Base-by-base conservation (phyloP, 192 early-diverging fungal species). In the Coemansia sp. region DNA sequence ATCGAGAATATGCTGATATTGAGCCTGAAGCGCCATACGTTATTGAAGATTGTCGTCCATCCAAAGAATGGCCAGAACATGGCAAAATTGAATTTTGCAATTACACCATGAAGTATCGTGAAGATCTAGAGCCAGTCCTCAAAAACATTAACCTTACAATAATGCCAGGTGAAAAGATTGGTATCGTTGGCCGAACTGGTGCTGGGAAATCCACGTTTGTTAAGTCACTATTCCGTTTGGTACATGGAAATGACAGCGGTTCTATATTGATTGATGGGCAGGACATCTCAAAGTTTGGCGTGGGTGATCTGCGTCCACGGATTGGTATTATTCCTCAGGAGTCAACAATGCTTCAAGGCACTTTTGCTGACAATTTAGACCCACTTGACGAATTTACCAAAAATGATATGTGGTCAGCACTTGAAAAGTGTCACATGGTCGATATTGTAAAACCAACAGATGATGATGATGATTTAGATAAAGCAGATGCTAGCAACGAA, bases 291-390 rank as follows among this genome's bases (percentile, higher is more conserved):
- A 81, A 61, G 39, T 62, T 84, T 53, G 80, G 82, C 41, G 57
- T 83, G 22, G 54, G 69, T n/a, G 82, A 84, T 49, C 45, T 83
- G 40, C 44, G 81, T 18, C 58, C 71, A 1, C 69, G 56, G 30
- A 40, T 84, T 37, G 74, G 80, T 18, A 84, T 85, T 42, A 83
- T 85, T 34, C 82, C 84, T 11, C 83, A 84, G 62, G 86, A 87
- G 27, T 84, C 86, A 2, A 73, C 80, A 9, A 41, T 87, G 11
- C 85, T 87, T 49, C 74, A 69, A 44, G 86, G 85, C 13, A 78
- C 84, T 6, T 56, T 87, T 47, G 69, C 86, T 2, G 64, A 73
- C 46, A 89, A 89, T 64, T 55, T 89, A 40, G 86, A 89, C 17
- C 42, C 42, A 14, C 13, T 14, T 4, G 42, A 43, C 13, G 42